Evolutionary conservation across 225 moss, liverwort and hornwort species (phyloP).

Genomic region (Ulota crispa): DNA sequence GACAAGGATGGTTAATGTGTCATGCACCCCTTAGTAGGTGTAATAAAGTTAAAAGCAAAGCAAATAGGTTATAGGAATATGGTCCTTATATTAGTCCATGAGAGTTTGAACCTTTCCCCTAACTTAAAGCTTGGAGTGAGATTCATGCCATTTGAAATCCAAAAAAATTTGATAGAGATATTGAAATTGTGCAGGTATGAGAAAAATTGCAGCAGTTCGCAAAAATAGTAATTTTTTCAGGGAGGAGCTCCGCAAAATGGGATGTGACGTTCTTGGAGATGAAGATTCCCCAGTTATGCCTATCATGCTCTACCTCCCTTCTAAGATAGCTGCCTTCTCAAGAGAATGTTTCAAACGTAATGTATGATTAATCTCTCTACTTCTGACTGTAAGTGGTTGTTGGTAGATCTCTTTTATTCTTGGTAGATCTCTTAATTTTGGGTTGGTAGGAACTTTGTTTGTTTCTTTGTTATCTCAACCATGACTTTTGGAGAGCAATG

Average conservation of each 20-base stretch:
- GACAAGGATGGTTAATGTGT: too few species aligned
- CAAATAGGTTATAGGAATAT: background rate
- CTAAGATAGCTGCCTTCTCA: constrained; percentile 84
- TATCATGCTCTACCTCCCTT: constrained; percentile 90
- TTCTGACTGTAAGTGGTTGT: background rate
- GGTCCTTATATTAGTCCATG: background rate
- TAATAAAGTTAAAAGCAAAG: too few species aligned
- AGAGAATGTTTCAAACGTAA: constrained; percentile 88
- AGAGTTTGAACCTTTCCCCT: background rate
- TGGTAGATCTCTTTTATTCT: background rate
- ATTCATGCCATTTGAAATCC: background rate
- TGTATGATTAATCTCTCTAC: constrained; percentile 46
- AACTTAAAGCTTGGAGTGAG: background rate
- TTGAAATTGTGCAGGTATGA: constrained; percentile 49
- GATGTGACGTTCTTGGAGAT: constrained; percentile 83
- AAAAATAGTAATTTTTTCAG: constrained; percentile 93
- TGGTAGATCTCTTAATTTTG: background rate
- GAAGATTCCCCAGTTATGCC: constrained; percentile 96
- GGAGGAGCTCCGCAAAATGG: constrained; percentile 77
- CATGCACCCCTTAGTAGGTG: too few species aligned
- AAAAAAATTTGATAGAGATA: background rate
- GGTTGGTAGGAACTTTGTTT: background rate
- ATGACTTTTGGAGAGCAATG: background rate
- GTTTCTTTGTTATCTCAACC: background rate
- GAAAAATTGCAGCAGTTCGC: constrained; percentile 66